Percentiles rank a stretch among this genome's conserved stretches.
These are phyloP conservation scores for Sequoiadendron giganteum DNA, from an alignment of 75 land plant species.

Conservation along the genomic window DNA sequence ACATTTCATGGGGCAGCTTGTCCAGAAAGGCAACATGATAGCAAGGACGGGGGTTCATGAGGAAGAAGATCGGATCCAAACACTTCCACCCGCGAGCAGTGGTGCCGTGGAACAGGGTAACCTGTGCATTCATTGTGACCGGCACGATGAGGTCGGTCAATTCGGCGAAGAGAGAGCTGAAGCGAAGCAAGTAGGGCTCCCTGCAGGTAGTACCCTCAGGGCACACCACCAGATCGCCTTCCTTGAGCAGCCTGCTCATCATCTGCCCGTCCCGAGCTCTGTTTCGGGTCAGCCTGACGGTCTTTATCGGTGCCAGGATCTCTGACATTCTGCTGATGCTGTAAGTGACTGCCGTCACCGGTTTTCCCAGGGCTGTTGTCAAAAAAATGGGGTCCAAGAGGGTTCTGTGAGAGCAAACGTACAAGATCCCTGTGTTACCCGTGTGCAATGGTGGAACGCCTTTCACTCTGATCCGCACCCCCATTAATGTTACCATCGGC, in stretches of 20 bases:
- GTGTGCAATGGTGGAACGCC: constrained; percentile 23
- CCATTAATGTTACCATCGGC: constrained; percentile 17
- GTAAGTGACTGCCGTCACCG: constrained; percentile 51
- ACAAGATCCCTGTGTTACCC: constrained; percentile 18
- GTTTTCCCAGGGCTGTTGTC: constrained; percentile 13
- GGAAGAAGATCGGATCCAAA: constrained; percentile 18
- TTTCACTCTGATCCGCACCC: constrained; percentile 29
- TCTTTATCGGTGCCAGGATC: constrained; percentile 45
- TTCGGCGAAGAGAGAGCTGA: constrained; percentile 57
- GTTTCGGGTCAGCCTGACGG: constrained; percentile 35
- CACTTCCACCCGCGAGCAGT: constrained; percentile 21
- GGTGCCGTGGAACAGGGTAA: constrained; percentile 14
- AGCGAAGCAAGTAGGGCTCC: constrained; percentile 57
- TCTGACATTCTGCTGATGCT: constrained; percentile 51
- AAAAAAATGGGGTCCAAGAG: constrained; percentile 30
- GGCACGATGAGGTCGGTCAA: constrained; percentile 40
- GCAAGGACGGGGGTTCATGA: constrained; percentile 15
- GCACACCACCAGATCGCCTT: constrained; percentile 55
- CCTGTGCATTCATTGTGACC: constrained; percentile 10
- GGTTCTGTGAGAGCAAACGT: constrained; percentile 29
- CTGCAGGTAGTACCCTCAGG: constrained; percentile 71
- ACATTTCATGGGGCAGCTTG: constrained; percentile 30
- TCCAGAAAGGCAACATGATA: constrained; percentile 24
- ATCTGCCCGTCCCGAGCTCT: constrained; percentile 25
- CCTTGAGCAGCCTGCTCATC: constrained; percentile 24